These are phyloP conservation scores for Pythium grandisporangium DNA, from an alignment of 352 stramenopile genomes.

Conservation along the genomic window DNA sequence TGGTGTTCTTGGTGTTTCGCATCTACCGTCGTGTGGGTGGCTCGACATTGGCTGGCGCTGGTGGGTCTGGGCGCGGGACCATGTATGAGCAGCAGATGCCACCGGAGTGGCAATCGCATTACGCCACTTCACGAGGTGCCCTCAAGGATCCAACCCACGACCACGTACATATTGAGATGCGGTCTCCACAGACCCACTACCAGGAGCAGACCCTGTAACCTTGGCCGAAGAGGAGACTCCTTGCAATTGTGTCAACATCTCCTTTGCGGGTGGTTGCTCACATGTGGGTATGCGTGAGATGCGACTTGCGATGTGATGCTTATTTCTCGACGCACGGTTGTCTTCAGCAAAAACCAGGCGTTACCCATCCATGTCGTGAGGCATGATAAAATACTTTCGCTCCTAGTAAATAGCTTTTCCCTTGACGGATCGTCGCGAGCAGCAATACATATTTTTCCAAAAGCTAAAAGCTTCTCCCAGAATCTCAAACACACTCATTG, in stretches of 20 bases:
- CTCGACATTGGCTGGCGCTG: not conserved
- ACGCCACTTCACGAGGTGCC: not conserved
- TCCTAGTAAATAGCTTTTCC: too few relatives aligned
- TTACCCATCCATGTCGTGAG: too few relatives aligned
- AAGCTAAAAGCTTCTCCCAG: too few relatives aligned
- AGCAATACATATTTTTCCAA: too few relatives aligned
- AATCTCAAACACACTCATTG: too few relatives aligned
- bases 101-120: constrained; percentile 10
- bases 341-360: not conserved
- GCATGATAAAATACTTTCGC: too few relatives aligned
- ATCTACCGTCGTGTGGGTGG: constrained; percentile 18
- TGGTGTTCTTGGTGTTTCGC: constrained; percentile 26
- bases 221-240: not conserved
- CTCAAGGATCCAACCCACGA: not conserved
- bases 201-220: constrained; percentile 7
- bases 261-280: too few relatives aligned
- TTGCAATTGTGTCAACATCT: constrained; percentile 1
- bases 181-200: constrained; percentile 8
- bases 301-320: too few relatives aligned
- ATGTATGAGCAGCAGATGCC: constrained; percentile 6
- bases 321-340: not conserved
- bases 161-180: constrained; percentile 8
- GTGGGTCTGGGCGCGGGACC: not conserved
- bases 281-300: too few relatives aligned
- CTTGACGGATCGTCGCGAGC: too few relatives aligned